Base-by-base conservation (phyloP, 1,139 yeast species). In the Lodderomyces oxycetoniae region DNA sequence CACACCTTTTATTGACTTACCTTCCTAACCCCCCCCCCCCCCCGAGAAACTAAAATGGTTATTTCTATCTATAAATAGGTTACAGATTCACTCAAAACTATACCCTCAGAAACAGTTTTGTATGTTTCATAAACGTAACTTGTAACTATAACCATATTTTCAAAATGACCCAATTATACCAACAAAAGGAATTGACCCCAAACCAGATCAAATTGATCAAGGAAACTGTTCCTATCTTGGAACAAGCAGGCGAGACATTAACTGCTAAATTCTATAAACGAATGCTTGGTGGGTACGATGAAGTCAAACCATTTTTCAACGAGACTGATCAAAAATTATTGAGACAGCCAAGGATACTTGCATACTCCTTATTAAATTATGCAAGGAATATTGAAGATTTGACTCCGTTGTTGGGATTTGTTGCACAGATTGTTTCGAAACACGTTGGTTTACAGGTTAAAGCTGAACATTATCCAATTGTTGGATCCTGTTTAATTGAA, bases 401-500 rank as follows among this genome's bases (percentile, higher is more conserved):
- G 38, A 59, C 72, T 5, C 77, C 72, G 14, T 61, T 81, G 34
- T 48, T 64, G 10, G 72, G 60, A 1, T 74, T 77, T 43, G 85
- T 81, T 10, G 61, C 69, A 33, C 77, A 76, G 44, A 77, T 81
- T 48, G 82, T 75, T 25, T 67, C 66, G 42, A 80, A 79, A 54
- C 88, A 81, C 45, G 79, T 77, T 41, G 83, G 85, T 31, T 59
- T 80, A 39, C 76, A 73, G 48, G 68, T 81, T 29, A 54, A 57
- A 38, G 75, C 87, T 3, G 81, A 74, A 37, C 85, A 79, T 39
- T 81, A 81, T 46, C 76, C 79, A 12, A 65, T 77, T 42, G 87
- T 81, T 26, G 88, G 87, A 22, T 52, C 57, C 28, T 67, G 71
- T 45, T 58, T 81, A 23, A 53, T 80, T 30, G 61, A 59, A 19